Conservation (phyloP, 192 early-diverging fungal species). For the Lobosporangium transversale region DNA sequence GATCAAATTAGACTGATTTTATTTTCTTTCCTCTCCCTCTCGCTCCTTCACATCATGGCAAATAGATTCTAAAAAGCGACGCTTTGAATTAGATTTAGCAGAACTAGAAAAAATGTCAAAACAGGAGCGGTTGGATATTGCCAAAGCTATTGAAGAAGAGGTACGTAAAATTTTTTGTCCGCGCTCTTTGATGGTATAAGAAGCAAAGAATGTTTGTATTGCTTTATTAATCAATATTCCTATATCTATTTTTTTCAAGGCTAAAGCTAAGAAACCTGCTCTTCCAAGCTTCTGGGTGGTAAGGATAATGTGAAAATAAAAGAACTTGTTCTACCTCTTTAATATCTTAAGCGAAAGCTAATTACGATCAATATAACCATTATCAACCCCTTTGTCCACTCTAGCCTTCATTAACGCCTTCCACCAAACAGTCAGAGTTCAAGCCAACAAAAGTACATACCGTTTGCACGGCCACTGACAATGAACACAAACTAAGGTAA, state of each 20-base stretch:
- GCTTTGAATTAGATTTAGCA: constrained; percentile 33
- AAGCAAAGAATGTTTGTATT: neutral
- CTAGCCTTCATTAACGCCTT: constrained; percentile 78
- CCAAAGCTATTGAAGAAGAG: constrained; percentile 44
- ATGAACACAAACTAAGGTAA: constrained; percentile 72
- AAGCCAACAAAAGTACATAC: constrained; percentile 67
- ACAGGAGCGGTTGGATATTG: constrained; percentile 33
- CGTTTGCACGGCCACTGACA: constrained; percentile 71
- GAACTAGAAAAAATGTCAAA: constrained; percentile 44
- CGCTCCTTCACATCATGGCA: too few species aligned
- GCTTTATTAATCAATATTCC: too few species aligned
- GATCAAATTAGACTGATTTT: neutral
- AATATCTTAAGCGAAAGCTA: too few species aligned
- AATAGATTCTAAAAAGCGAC: constrained; percentile 25
- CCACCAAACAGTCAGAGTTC: constrained; percentile 61
- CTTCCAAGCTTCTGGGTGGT: constrained; percentile 79
- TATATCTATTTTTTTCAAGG: too few species aligned
- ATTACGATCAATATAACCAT: constrained; percentile 1
- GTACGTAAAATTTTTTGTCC: too few species aligned
- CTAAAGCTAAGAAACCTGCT: constrained; percentile 40
- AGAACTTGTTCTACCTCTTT: too few species aligned
- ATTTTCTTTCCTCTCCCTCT: too few species aligned
- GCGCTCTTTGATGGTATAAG: too few species aligned
- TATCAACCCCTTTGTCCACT: neutral
- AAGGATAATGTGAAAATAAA: neutral